phyloP scores from a whole-genome alignment of 2,329 filamentous ascomycete species.

The Diaporthe amygdali region DNA sequence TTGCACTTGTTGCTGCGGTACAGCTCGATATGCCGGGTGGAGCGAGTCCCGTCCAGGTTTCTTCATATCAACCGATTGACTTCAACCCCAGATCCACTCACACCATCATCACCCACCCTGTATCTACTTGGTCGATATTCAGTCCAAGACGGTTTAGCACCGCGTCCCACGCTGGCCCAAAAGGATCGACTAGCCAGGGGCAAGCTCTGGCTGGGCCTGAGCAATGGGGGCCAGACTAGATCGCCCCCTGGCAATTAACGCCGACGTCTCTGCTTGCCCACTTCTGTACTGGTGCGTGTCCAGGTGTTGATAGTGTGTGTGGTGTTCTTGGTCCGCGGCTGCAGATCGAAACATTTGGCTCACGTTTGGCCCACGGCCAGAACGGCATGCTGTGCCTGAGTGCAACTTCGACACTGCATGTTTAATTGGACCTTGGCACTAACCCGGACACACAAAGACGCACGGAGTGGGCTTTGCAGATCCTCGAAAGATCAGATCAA shows the following conservation, averaged over 20 bases:
- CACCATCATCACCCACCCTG: not conserved
- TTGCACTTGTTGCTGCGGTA: not conserved
- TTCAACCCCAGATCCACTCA: conserved; percentile 17
- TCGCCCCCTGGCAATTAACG: not conserved
- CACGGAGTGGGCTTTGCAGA: conserved; percentile 4
- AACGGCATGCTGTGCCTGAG: not conserved
- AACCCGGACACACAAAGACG: not conserved
- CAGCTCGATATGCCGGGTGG: conserved; percentile 13
- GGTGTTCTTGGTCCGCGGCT: not conserved
- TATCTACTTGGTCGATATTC: not conserved
- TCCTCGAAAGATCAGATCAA: not conserved
- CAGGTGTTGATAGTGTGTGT: conserved; percentile 4
- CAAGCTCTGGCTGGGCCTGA: conserved; percentile 2
- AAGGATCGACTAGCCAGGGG: conserved; percentile 17
- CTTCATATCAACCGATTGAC: conserved; percentile 11
- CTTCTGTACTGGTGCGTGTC: conserved; percentile 3
- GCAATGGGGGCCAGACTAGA: not conserved
- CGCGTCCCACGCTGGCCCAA: not conserved
- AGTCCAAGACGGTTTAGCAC: not conserved
- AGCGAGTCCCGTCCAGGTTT: not conserved
- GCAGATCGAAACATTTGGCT: conserved; percentile 2
- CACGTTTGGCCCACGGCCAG: conserved; percentile 4
- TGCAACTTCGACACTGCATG: conserved; percentile 9
- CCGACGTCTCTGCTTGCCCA: not conserved
- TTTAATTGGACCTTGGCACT: conserved; percentile 14